Conservation (phyloP, 176 grass and related monocot species). For the Leersia perrieri region DNA sequence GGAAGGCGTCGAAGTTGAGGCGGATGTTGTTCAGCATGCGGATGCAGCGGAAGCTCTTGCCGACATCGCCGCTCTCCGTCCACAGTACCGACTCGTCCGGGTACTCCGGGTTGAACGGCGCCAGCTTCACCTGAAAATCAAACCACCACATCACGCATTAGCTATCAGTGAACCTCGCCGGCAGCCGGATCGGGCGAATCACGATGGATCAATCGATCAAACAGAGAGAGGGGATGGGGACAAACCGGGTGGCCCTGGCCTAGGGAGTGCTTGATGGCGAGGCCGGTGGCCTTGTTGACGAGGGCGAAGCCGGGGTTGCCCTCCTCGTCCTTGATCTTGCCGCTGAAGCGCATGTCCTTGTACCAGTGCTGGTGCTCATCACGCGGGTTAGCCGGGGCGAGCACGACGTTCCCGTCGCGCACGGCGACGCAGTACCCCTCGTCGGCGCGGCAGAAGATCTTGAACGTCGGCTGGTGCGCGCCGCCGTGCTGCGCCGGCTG, state of each 20-base stretch:
- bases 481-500: slow-evolving; percentile 16
- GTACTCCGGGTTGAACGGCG: slow-evolving; percentile 57
- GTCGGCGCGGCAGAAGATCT: slow-evolving; percentile 72
- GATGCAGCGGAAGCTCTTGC: slow-evolving; percentile 77
- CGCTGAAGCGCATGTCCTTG: slow-evolving; percentile 64
- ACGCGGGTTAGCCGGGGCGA: slow-evolving; percentile 55
- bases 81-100: slow-evolving; percentile 74
- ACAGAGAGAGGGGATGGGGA: not conserved
- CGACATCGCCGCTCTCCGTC: slow-evolving; percentile 75
- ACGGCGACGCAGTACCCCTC: slow-evolving; percentile 65
- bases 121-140: slow-evolving; percentile 68
- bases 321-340: slow-evolving; percentile 73
- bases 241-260: slow-evolving; percentile 72
- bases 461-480: slow-evolving; percentile 49
- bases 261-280: slow-evolving; percentile 82
- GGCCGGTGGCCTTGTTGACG: slow-evolving; percentile 60
- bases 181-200: no score
- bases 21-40: slow-evolving; percentile 79
- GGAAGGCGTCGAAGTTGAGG: slow-evolving; percentile 72
- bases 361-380: slow-evolving; percentile 86
- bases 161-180: not conserved
- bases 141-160: not conserved
- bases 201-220: not conserved
- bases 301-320: slow-evolving; percentile 59
- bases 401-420: slow-evolving; percentile 66